Evolutionary conservation across 306 rosid species (phyloP).

Genomic region (Betula pendula): DNA sequence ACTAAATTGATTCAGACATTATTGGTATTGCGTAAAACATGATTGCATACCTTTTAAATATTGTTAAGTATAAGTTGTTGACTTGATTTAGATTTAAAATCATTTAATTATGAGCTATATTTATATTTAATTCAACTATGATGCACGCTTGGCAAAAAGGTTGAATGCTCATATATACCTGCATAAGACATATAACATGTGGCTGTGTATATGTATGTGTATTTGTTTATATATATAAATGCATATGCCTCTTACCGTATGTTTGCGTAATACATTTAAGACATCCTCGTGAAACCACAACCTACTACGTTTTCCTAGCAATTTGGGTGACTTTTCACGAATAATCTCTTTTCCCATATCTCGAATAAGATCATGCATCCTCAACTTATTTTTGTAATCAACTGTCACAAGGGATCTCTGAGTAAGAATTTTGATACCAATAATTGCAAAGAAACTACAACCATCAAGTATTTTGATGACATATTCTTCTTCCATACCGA

Average conservation of each 20-base stretch:
- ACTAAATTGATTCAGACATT: neutral
- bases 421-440: conserved; percentile 26
- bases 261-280: neutral
- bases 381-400: conserved; percentile 8
- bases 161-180: neutral
- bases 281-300: conserved; percentile 12
- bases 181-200: neutral
- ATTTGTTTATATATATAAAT: no score
- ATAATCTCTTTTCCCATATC: conserved; percentile 49
- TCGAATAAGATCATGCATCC: conserved; percentile 34
- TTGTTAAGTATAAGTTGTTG: neutral
- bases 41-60: no score
- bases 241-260: neutral
- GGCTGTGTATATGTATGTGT: neutral
- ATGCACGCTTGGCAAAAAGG: neutral
- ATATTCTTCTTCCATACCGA: conserved; percentile 17
- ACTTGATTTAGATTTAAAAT: no score
- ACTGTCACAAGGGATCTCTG: conserved; percentile 31
- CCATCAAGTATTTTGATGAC: conserved; percentile 32
- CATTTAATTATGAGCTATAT: neutral
- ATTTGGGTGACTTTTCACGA: conserved; percentile 3
- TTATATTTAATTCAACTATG: neutral
- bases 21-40: no score
- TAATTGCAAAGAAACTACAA: conserved; percentile 33
- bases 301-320: conserved; percentile 24